Evolutionary conservation across 441 rosid species (phyloP).

Genomic region (Croton laevigatus): DNA sequence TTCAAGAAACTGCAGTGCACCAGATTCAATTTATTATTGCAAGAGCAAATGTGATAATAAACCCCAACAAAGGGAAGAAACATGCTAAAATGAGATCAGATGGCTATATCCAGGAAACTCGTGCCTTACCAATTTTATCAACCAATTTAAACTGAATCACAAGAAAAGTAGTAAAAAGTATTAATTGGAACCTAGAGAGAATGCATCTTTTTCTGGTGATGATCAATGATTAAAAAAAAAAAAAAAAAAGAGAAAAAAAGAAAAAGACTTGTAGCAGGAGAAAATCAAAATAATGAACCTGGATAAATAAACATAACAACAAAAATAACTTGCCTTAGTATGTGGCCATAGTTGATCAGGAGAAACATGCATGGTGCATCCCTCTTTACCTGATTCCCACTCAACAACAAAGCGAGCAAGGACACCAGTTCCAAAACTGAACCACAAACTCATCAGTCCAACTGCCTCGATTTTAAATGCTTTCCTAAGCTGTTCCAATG

Average conservation of each 20-base stretch:
- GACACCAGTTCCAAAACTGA: constrained; percentile 87
- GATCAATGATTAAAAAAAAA: background rate
- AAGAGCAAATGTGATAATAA: background rate
- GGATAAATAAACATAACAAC: constrained; percentile 6
- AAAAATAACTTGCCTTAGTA: constrained; percentile 62
- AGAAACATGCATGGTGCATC: constrained; percentile 99
- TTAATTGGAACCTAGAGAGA: no score
- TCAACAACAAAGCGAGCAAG: constrained; percentile 97
- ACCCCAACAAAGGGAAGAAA: background rate
- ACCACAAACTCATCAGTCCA: constrained; percentile 96
- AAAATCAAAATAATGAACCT: background rate
- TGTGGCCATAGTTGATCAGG: constrained; percentile 99
- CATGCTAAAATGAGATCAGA: background rate
- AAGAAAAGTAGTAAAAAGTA: no score
- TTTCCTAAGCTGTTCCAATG: constrained; percentile 81
- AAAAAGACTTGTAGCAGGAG: background rate
- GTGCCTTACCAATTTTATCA: background rate
- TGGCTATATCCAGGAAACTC: background rate
- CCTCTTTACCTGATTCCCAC: constrained; percentile 98
- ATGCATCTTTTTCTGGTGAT: background rate
- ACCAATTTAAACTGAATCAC: background rate
- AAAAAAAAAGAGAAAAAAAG: background rate
- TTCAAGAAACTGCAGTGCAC: constrained; percentile 66
- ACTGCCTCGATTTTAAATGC: constrained; percentile 95
- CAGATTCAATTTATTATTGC: constrained; percentile 6